These are phyloP conservation scores for Moesziomyces parantarcticus DNA, from an alignment of 1,284 basidiomycete genomes.

Conservation along the genomic window DNA sequence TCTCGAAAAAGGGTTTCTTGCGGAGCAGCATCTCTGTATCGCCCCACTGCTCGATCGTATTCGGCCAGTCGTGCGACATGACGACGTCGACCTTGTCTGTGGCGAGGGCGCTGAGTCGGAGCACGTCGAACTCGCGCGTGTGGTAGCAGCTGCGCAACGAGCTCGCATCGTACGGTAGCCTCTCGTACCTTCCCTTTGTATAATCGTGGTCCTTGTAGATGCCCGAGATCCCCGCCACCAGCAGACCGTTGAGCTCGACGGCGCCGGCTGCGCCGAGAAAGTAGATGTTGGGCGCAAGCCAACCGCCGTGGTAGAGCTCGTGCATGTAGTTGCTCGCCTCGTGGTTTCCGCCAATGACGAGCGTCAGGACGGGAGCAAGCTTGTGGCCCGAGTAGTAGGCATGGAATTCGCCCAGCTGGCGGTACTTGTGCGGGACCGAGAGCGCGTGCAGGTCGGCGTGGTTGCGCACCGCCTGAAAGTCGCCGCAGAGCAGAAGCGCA, in stretches of 20 bases:
- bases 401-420: conserved; percentile 75
- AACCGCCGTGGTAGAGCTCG: conserved; percentile 78
- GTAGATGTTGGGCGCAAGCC: conserved; percentile 95
- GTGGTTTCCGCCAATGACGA: conserved; percentile 98
- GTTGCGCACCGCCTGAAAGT: conserved; percentile 92
- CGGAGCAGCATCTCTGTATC: conserved; percentile 77
- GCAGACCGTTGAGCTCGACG: conserved; percentile 80
- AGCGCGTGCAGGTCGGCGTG: conserved; percentile 86
- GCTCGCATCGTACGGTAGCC: conserved; percentile 75
- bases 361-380: conserved; percentile 84
- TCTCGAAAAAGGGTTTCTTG: conserved; percentile 83
- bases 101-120: conserved; percentile 80
- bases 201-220: conserved; percentile 91
- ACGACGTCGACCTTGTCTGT: conserved; percentile 75
- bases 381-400: conserved; percentile 88
- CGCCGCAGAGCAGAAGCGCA: conserved; percentile 85
- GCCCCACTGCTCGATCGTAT: conserved; percentile 84
- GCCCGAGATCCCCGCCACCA: conserved; percentile 89
- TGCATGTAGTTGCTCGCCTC: conserved; percentile 97
- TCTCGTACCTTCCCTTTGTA: conserved; percentile 71
- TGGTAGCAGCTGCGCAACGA: conserved; percentile 90
- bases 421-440: conserved; percentile 91
- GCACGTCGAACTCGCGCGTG: conserved; percentile 84
- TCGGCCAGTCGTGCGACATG: conserved; percentile 97
- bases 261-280: conserved; percentile 93